Evolutionary conservation across 768 basidiomycete species (phyloP), one percentile per base, ranked within the genome.

Genomic region (Candolleomyces efflorescens): DNA sequence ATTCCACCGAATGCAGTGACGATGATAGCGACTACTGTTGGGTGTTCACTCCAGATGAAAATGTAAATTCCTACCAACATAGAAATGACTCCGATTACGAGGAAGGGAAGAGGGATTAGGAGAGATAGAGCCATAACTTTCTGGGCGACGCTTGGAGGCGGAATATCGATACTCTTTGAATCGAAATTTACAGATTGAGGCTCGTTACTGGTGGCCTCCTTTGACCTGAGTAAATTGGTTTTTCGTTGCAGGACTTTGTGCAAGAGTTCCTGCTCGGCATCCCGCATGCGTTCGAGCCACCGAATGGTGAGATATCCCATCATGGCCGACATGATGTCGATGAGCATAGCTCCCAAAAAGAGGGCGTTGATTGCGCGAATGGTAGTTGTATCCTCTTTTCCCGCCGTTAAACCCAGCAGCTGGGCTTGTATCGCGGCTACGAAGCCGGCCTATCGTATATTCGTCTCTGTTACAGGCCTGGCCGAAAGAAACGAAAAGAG

Each of bases 251-350:
- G 26, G 26, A 50, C 24, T 26, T 50, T 50, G 27, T 50, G 13
- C 9, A 50, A 27, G 24, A 50, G 49, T 9, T 26, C 20, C 49
- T 50, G 49, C 27, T 50, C 49, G 20, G 49, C 49, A 15, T 50
- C 26, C 17, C 49, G 49, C 49, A 50, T 50, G 24, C 49, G 49
- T 27, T 50, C 49, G 24, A 50, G 49, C 49, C 49, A 50, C 4
- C 49, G 49, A 36, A 50, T 50, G 18, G 49, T 50, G 49, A 50
- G 49, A 26, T 50, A 50, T 36, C 49, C 49, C 49, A 50, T 50
- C 49, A 50, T 50, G 15, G 49, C 49, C 20, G 49, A 26, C 49
- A 50, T 50, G 11, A 50, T 50, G 49, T 50, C 49, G 26, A 50
- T 36, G 20, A 50, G 27, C 49, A 50, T 26, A 3, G 24, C 49